Evolutionary conservation across 2,329 filamentous ascomycete species (phyloP).

Genomic region (Paraphoma chrysanthemicola): DNA sequence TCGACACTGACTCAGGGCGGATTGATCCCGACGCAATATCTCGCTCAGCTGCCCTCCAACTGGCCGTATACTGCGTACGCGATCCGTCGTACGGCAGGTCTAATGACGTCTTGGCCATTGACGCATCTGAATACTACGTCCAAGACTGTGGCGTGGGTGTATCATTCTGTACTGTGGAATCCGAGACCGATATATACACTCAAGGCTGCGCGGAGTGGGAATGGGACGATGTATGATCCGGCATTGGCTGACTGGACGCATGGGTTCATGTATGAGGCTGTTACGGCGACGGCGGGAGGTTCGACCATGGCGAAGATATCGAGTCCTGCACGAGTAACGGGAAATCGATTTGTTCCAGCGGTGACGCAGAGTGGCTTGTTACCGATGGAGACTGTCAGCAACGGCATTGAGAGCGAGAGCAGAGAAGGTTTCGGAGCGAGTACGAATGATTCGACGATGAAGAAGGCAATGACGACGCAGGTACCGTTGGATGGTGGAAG

Average conservation of each 20-base stretch:
- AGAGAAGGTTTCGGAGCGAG: neutral
- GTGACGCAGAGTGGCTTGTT: too few relatives aligned
- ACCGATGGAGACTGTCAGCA: too few relatives aligned
- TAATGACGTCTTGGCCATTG: slow-evolving; percentile 4
- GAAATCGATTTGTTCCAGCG: neutral
- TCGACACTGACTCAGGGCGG: neutral
- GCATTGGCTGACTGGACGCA: slow-evolving; percentile 3
- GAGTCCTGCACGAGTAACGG: neutral
- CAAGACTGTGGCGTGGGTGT: slow-evolving; percentile 9
- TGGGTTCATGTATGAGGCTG: neutral
- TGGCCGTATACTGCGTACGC: slow-evolving; percentile 19
- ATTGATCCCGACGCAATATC: slow-evolving; percentile 8
- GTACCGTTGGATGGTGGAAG: neutral
- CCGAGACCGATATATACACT: slow-evolving; percentile 10
- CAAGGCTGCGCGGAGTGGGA: neutral
- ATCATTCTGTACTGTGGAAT: slow-evolving; percentile 2
- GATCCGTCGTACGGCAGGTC: neutral
- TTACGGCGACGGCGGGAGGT: neutral
- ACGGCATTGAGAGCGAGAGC: neutral
- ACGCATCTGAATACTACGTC: slow-evolving; percentile 1
- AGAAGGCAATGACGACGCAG: neutral
- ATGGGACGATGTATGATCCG: neutral
- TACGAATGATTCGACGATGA: neutral
- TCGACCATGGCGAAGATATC: neutral
- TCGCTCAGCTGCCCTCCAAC: slow-evolving; percentile 10